phyloP scores from a whole-genome alignment of 2,329 filamentous ascomycete genomes.

The Arthrobotrys megalospora region DNA sequence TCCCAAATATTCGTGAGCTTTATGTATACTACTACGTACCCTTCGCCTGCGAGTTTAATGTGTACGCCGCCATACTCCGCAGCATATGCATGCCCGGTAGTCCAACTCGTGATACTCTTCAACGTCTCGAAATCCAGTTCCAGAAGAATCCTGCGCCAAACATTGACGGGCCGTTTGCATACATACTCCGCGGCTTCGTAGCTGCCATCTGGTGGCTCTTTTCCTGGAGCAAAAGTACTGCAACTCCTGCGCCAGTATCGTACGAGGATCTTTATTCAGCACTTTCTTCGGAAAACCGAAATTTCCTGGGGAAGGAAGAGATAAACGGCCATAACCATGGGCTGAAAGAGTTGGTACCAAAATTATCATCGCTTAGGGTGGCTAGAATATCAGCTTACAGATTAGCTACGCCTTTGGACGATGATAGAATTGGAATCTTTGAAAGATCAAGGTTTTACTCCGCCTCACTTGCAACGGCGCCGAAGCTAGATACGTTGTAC shows the following conservation, averaged over 20 bases:
- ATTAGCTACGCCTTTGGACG: not conserved
- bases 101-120: slow-evolving; percentile 11
- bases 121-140: not conserved
- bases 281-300: not conserved
- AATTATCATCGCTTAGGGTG: not conserved
- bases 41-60: slow-evolving; percentile 10
- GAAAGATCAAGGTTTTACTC: slow-evolving; percentile 9
- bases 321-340: not conserved
- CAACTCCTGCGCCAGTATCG: not conserved
- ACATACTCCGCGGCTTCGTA: slow-evolving; percentile 1
- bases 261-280: slow-evolving; percentile 15
- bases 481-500: slow-evolving; percentile 4
- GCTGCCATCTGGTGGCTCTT: slow-evolving; percentile 16
- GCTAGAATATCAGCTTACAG: not conserved
- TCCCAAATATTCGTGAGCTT: slow-evolving; percentile 8
- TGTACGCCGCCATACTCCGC: slow-evolving; percentile 13
- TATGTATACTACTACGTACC: slow-evolving; percentile 21
- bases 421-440: slow-evolving; percentile 12
- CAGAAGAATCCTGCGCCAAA: slow-evolving; percentile 14
- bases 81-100: not conserved
- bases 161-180: slow-evolving; percentile 19
- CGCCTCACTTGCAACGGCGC: slow-evolving; percentile 10
- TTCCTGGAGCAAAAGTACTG: slow-evolving; percentile 5
- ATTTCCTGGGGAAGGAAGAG: slow-evolving; percentile 6
- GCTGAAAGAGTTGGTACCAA: not conserved